phyloP scores from a whole-genome alignment of 2,329 filamentous ascomycete genomes.

The Juglanconis sp. region DNA sequence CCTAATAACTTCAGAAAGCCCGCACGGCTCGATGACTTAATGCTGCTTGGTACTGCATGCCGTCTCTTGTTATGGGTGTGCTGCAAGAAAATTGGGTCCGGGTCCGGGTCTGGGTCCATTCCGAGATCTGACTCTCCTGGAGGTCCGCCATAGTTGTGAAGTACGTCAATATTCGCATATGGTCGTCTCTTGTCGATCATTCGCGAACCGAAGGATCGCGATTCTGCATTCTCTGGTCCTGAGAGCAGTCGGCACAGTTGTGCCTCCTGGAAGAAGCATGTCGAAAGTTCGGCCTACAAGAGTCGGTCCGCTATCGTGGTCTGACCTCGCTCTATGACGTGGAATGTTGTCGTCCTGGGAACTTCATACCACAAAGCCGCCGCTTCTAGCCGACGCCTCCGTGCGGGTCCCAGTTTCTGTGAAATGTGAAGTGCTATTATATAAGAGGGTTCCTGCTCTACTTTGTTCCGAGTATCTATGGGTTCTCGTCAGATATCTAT shows the following conservation, averaged over 20 bases:
- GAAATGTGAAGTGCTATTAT: background rate
- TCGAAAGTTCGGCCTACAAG: background rate
- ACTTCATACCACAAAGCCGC: background rate
- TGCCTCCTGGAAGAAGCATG: background rate
- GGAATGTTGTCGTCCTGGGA: background rate
- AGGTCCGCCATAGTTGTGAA: background rate
- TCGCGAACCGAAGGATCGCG: background rate
- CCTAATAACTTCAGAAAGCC: too few species aligned
- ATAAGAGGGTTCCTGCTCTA: background rate
- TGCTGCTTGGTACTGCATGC: too few species aligned
- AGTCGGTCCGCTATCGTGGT: slow-evolving; percentile 3
- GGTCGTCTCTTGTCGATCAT: background rate
- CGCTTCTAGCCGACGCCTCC: slow-evolving; percentile 4
- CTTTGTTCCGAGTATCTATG: background rate
- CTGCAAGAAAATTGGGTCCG: background rate
- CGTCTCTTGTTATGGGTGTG: background rate
- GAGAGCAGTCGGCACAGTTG: too few species aligned
- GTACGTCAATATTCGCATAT: background rate
- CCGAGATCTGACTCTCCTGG: background rate
- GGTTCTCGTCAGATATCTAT: background rate
- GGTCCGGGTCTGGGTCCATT: background rate
- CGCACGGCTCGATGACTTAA: too few species aligned
- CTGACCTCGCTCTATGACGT: background rate
- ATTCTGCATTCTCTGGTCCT: background rate
- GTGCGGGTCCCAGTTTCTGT: background rate